Base-by-base conservation (phyloP, 208 protist genomes). In the Trypanosoma melophagium region DNA sequence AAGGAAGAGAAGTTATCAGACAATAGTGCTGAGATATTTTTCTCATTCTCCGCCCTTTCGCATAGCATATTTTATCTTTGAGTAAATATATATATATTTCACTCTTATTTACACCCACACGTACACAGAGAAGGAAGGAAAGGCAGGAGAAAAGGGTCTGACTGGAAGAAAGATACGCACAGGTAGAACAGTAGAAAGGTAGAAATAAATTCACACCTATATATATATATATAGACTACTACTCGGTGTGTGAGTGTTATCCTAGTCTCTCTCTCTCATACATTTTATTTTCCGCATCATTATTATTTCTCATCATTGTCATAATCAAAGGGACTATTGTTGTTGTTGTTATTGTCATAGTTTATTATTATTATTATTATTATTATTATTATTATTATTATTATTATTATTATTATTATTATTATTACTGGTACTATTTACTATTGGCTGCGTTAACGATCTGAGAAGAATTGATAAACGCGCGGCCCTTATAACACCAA, bases 351-450 rank as follows among this genome's bases (percentile, higher is more conserved):
- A 8, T n/a, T n/a, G n/a, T n/a, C n/a, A n/a, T n/a, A n/a, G n/a
- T n/a, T n/a, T n/a, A 10, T 22, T 35, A 35, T 16, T 25, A 53
- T 24, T 24, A 53, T 24, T 24, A 53, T 24, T 53, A 53, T 53
- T 53, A 25, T 53, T 53, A 24, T 21, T 25, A 24, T 25, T 24
- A 53, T 21, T 53, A 53, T 53, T 25, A 21, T 53, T 21, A 24
- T 53, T 60, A 21, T 19, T 38, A 51, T 19, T 60, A 31, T 21
- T 38, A 31, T 21, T 60, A 41, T 60, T 21, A 56, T 67, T 67
- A 21, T 50, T 52, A 24, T 21, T 22, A 68, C 44, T 70, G n/a
- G 5, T 70, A 40, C 44, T 35, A 35, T 35, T 35, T 5, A 7
- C 28, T 35, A 35, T 35, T 35, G 1, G 28, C 28, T 5, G 28